A percentile compares a stretch with the other conserved stretches of the same genome.
Evolutionary conservation across 306 rosid species (phyloP).

Genomic region (Cicer judaicum): DNA sequence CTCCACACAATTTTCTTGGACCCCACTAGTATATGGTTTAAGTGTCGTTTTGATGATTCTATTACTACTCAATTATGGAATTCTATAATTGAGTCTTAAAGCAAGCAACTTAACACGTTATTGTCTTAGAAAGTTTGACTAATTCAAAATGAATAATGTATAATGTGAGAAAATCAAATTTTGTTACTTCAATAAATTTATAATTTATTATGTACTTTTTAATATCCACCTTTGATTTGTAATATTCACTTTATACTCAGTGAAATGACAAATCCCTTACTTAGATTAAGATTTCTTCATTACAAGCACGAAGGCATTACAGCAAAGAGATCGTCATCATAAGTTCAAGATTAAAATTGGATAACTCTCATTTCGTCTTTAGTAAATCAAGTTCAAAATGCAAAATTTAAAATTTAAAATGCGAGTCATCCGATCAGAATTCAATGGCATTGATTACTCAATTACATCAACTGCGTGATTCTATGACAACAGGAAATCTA

Average conservation of each 20-base stretch:
- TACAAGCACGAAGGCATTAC: background rate
- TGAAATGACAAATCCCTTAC: background rate
- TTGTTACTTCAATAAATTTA: no score
- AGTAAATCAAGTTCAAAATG: background rate
- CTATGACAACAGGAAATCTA: no score
- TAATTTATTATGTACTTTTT: no score
- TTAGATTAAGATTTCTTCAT: background rate
- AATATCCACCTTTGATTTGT: no score
- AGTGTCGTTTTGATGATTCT: slow-evolving; percentile 28
- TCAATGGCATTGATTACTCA: background rate
- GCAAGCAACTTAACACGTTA: background rate
- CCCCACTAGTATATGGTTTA: background rate
- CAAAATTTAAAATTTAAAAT: background rate
- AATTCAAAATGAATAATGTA: no score
- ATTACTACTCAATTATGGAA: slow-evolving; percentile 24
- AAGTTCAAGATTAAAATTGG: background rate
- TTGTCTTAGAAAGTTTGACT: no score
- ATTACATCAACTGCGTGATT: no score
- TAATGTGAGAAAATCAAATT: no score
- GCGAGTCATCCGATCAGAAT: background rate
- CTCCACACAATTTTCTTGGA: slow-evolving; percentile 33
- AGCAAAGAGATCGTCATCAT: background rate
- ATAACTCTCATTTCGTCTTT: background rate
- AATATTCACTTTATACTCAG: no score
- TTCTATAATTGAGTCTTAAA: background rate